Evolutionary conservation across 2,329 filamentous ascomycete species (phyloP).

Genomic region (Pestalotiopsis sp.): DNA sequence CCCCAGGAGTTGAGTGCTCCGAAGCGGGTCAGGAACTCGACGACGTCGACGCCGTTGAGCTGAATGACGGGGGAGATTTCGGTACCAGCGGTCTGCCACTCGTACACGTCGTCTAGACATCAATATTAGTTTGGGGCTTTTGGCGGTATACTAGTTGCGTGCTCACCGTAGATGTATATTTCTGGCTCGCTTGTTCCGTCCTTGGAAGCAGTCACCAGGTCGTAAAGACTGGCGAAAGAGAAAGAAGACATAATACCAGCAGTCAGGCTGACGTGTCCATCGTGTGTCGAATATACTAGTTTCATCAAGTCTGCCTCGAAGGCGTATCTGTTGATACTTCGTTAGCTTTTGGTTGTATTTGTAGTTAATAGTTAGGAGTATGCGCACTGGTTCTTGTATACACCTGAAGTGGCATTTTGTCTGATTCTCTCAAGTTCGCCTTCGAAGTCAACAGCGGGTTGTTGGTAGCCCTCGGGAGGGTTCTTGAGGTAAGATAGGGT

Average conservation of each 20-base stretch:
- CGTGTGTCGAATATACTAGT: conserved; percentile 32
- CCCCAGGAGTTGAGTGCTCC: conserved; percentile 34
- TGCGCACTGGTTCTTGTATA: conserved; percentile 32
- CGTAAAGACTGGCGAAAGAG: conserved; percentile 29
- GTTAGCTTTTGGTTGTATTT: background rate
- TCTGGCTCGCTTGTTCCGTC: conserved; percentile 34
- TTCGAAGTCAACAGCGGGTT: conserved; percentile 35
- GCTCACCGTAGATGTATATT: conserved; percentile 28
- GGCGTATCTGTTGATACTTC: conserved; percentile 16
- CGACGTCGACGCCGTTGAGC: conserved; percentile 31
- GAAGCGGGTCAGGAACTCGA: conserved; percentile 29
- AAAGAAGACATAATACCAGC: conserved; percentile 30
- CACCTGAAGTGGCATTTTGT: conserved; percentile 30
- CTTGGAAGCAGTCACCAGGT: conserved; percentile 29
- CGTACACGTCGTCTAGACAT: conserved; percentile 18
- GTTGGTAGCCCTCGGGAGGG: conserved; percentile 40
- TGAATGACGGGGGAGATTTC: conserved; percentile 23
- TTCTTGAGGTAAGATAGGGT: conserved; percentile 40
- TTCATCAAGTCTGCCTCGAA: conserved; percentile 36
- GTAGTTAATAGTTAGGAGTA: background rate
- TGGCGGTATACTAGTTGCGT: no score
- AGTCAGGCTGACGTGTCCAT: conserved; percentile 32
- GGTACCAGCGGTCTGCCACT: conserved; percentile 11
- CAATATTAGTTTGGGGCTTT: no score
- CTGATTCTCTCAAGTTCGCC: conserved; percentile 28